Percentiles rank a stretch among this genome's conserved stretches.
Conservation (phyloP, 2,329 filamentous ascomycete species). For the Paramyrothecium roridum region DNA sequence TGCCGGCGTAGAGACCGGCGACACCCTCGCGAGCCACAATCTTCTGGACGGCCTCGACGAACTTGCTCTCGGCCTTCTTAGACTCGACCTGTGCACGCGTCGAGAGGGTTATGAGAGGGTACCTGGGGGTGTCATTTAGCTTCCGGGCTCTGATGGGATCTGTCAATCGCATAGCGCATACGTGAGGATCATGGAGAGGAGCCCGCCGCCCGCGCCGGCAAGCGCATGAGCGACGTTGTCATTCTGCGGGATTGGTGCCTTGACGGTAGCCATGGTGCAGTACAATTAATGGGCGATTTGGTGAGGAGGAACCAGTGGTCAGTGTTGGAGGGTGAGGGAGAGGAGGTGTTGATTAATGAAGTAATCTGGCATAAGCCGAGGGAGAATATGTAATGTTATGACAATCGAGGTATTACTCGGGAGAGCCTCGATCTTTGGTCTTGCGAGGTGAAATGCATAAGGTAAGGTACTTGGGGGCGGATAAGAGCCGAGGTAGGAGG, state of each 20-base stretch:
- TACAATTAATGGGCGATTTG: neutral
- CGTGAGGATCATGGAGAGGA: conserved; percentile 95
- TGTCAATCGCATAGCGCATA: conserved; percentile 37
- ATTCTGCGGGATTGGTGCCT: conserved; percentile 73
- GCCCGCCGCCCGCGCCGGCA: conserved; percentile 86
- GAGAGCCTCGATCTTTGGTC: no score
- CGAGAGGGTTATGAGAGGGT: conserved; percentile 94
- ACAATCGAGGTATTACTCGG: no score
- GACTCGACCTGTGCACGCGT: conserved; percentile 98
- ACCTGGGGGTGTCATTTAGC: conserved; percentile 47
- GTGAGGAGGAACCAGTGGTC: neutral
- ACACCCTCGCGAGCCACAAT: conserved; percentile 93
- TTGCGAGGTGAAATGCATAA: no score
- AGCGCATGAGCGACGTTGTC: conserved; percentile 97
- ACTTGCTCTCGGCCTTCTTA: conserved; percentile 82
- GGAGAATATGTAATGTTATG: neutral
- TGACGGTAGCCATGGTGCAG: conserved; percentile 35
- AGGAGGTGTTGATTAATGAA: neutral
- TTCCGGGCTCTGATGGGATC: conserved; percentile 1
- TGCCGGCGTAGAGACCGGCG: conserved; percentile 82
- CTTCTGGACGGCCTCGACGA: conserved; percentile 75
- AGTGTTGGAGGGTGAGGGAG: neutral
- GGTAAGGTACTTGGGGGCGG: neutral
- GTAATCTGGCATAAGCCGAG: neutral
- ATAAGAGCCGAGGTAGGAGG: neutral